Conservation (phyloP, 2,329 filamentous ascomycete species). For the Dactylellina haptotyla region DNA sequence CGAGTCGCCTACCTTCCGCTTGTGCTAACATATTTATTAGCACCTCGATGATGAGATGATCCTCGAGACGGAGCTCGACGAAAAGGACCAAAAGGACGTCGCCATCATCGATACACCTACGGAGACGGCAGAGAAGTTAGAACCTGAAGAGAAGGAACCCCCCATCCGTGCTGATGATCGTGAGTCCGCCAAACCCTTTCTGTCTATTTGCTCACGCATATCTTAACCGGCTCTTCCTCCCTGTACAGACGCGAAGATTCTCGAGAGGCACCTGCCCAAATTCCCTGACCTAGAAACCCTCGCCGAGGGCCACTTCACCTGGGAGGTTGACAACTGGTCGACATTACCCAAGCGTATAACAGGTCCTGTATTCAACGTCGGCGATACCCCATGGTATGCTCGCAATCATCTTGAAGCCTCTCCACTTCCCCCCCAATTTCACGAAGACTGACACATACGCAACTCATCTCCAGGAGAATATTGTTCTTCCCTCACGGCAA, state of each 20-base stretch:
- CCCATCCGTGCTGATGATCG: constrained; percentile 70
- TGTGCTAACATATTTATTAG: constrained; percentile 8
- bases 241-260: constrained; percentile 78
- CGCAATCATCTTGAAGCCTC: background rate
- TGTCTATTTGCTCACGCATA: background rate
- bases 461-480: constrained; percentile 74
- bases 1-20: background rate
- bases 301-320: constrained; percentile 80
- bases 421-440: background rate
- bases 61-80: constrained; percentile 68
- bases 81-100: constrained; percentile 71
- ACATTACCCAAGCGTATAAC: constrained; percentile 80
- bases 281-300: constrained; percentile 80
- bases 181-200: constrained; percentile 59
- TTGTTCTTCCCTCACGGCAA: constrained; percentile 96
- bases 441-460: background rate
- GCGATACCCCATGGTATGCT: constrained; percentile 84
- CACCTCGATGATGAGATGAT: constrained; percentile 63
- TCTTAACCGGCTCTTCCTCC: constrained; percentile 60
- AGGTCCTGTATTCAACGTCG: constrained; percentile 86
- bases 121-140: constrained; percentile 68
- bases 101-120: constrained; percentile 70
- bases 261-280: constrained; percentile 78
- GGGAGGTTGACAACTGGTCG: constrained; percentile 88
- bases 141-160: constrained; percentile 67